These are phyloP conservation scores for Triglochin maritima DNA, from an alignment of 106 monocot genomes.

Conservation along the genomic window DNA sequence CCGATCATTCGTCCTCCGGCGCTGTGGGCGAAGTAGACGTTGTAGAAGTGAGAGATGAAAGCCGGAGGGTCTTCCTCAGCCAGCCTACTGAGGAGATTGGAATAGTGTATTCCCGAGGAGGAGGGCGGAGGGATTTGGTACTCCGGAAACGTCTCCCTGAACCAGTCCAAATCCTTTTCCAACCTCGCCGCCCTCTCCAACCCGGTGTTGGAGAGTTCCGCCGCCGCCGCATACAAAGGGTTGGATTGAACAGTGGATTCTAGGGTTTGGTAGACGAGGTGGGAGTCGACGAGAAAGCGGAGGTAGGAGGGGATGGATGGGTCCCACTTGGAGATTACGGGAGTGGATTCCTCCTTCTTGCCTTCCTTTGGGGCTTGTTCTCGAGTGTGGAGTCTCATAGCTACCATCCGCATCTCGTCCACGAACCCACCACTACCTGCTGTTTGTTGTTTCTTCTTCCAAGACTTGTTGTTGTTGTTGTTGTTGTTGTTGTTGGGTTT, in stretches of 20 bases:
- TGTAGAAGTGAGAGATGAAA: constrained; percentile 96
- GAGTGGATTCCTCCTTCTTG: constrained; percentile 17
- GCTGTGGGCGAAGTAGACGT: constrained; percentile 83
- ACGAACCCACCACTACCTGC: constrained; percentile 25
- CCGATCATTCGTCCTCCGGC: constrained; percentile 95
- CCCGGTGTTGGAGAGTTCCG: constrained; percentile 79
- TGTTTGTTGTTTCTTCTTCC: constrained; percentile 18
- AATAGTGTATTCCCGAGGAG: constrained; percentile 63
- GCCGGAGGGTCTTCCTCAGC: constrained; percentile 78
- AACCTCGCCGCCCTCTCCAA: constrained; percentile 78
- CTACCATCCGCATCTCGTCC: constrained; percentile 37
- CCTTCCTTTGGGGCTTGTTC: constrained; percentile 32
- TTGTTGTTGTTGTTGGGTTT: not conserved
- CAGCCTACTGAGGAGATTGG: constrained; percentile 42
- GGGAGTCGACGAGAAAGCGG: constrained; percentile 24
- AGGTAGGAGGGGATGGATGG: constrained; percentile 18
- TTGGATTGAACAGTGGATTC: constrained; percentile 11
- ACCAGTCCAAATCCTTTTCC: constrained; percentile 83
- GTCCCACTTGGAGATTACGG: constrained; percentile 16
- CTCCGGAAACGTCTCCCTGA: constrained; percentile 67
- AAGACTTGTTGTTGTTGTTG: not conserved
- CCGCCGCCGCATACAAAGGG: constrained; percentile 45
- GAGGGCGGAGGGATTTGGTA: constrained; percentile 27
- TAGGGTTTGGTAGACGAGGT: constrained; percentile 23
- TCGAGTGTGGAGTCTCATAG: constrained; percentile 30